Evolutionary conservation across 1,139 yeast species (phyloP), one percentile per base, ranked within the genome.

Genomic region (Blastobotrys malaysiensis): DNA sequence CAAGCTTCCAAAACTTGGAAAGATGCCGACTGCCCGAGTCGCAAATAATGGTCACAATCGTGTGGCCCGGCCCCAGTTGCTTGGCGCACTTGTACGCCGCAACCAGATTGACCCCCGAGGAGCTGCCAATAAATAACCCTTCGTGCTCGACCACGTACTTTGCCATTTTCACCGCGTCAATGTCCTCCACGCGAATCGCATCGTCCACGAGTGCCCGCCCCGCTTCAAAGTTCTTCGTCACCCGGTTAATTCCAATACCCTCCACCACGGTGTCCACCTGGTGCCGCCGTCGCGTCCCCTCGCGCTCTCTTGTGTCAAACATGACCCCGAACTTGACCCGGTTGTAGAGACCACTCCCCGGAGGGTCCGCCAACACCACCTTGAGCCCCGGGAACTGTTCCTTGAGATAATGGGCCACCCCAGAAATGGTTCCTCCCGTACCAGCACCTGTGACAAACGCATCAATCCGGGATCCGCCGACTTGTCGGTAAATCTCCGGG

Each of bases 201-300:
- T 84, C 90, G 66, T 89, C 96, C 14, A 93, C 83, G 58, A 71
- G 77, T 9, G 56, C 57, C 44, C 62, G 53, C 0, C 90, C 98
- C 50, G 79, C 81, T 51, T 76, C 73, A 67, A 93, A 88, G 68
- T 93, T 93, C 65, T 80, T 80, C 0, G 99, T 93, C 43, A 93
- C 73, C 60, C 99, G 75, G 65, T 89, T 93, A 55, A 93, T 73
- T 0, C 99, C 99, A 46, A 93, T 86, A 0, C 99, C 99, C 70
- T 93, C 99, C 1, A 93, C 86, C 1, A 91, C 69, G 0, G 98
- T 93, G 69, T 93, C 99, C 1, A 93, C 98, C 70, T 93, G 99
- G 67, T 93, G 98, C 62, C 99, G 77, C 66, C 98, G 78, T 62
- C 98, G 77, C 0, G 95, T 88, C 0, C 99, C 99, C 71, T 93